Evolutionary conservation across 805 yeast species (phyloP).

Genomic region (Sungouiella thailandica): DNA sequence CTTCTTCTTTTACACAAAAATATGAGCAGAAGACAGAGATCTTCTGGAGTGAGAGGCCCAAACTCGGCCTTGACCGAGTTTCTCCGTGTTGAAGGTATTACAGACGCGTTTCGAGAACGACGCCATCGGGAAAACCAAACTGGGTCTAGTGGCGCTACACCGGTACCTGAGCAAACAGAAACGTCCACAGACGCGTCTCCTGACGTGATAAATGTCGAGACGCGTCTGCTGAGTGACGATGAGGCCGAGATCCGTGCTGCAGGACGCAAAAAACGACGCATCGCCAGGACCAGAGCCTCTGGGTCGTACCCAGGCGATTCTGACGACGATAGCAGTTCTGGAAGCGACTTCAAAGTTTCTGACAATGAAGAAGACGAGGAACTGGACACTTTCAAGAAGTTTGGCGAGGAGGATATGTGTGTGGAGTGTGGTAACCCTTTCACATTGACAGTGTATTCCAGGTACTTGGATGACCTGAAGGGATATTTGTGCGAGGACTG

Average conservation of each 20-base stretch:
- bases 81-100: slow-evolving; percentile 83
- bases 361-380: slow-evolving; percentile 17
- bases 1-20: neutral
- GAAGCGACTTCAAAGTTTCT: slow-evolving; percentile 1
- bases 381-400: slow-evolving; percentile 21
- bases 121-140: slow-evolving; percentile 10
- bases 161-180: neutral
- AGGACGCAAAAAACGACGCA: slow-evolving; percentile 1
- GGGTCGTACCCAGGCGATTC: neutral
- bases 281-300: slow-evolving; percentile 1
- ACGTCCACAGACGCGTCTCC: neutral
- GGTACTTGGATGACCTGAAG: slow-evolving; percentile 42
- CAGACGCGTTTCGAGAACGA: slow-evolving; percentile 62
- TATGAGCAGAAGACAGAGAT: slow-evolving; percentile 8
- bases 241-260: slow-evolving; percentile 4
- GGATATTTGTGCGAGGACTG: slow-evolving; percentile 70
- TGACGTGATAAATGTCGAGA: slow-evolving; percentile 2
- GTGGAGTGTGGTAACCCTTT: slow-evolving; percentile 58
- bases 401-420: slow-evolving; percentile 57
- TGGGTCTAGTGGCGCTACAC: neutral
- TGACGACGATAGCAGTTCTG: slow-evolving; percentile 1
- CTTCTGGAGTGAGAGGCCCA: slow-evolving; percentile 46
- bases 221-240: no score
- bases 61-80: slow-evolving; percentile 90
- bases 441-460: slow-evolving; percentile 61